Evolutionary conservation across 78 protist genomes (phyloP).

Genomic region (Ministeria vibrans): DNA sequence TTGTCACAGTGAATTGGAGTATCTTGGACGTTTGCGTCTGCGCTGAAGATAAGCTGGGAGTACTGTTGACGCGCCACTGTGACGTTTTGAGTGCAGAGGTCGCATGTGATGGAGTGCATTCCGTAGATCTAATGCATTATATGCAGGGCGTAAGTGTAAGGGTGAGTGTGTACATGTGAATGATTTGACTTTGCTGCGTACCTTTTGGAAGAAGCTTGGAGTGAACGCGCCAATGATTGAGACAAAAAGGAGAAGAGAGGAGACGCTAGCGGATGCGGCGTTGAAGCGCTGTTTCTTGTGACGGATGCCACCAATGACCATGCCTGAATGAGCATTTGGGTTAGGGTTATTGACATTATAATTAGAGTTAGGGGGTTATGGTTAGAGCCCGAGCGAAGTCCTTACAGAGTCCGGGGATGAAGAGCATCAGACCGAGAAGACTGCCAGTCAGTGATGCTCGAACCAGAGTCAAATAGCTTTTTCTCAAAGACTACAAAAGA

Average conservation of each 20-base stretch:
- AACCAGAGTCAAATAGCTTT: too few species aligned
- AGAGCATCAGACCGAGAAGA: constrained; percentile 52
- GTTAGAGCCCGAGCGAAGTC: too few species aligned
- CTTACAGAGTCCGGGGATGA: constrained; percentile 74
- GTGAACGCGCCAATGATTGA: constrained; percentile 55
- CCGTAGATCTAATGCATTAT: constrained; percentile 30
- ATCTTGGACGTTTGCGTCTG: too few species aligned
- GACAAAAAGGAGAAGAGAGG: constrained; percentile 49
- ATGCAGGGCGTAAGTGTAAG: too few species aligned
- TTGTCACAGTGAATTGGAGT: too few species aligned
- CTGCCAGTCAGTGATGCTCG: constrained; percentile 75
- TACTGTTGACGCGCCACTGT: background rate
- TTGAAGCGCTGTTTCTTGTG: constrained; percentile 71
- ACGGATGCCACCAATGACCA: constrained; percentile 65
- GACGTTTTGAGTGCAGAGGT: background rate
- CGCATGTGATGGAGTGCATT: constrained; percentile 20
- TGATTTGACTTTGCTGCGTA: too few species aligned
- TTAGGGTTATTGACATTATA: too few species aligned
- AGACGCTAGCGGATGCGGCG: constrained; percentile 56
- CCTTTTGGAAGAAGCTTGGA: constrained; percentile 65
- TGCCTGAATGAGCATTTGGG: too few species aligned
- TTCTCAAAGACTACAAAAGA: too few species aligned
- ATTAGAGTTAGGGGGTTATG: too few species aligned
- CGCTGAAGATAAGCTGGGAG: constrained; percentile 9
- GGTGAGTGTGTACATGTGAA: too few species aligned